Evolutionary conservation across 2,329 filamentous ascomycete species (phyloP).

Genomic region (Penicillium sp.): DNA sequence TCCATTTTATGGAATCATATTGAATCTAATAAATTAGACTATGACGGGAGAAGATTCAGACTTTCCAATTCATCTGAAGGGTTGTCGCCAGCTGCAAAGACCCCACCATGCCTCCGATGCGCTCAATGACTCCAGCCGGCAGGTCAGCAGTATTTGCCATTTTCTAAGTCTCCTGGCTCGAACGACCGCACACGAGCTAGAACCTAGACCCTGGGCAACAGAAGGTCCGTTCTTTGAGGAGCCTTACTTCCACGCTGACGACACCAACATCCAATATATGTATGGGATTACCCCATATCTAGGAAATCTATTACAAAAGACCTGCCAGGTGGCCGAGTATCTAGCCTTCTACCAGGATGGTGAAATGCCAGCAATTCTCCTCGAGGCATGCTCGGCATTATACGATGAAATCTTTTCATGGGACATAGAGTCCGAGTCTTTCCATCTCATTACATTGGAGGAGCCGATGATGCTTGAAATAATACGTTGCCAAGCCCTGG

Average conservation of each 20-base stretch:
- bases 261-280: slow-evolving; percentile 18
- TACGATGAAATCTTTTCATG: neutral
- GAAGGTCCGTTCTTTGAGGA: neutral
- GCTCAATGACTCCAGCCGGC: slow-evolving; percentile 11
- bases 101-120: neutral
- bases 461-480: slow-evolving; percentile 11
- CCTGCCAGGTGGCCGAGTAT: slow-evolving; percentile 16
- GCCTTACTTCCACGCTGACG: slow-evolving; percentile 4
- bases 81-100: slow-evolving; percentile 13
- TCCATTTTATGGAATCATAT: neutral
- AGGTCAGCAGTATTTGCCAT: slow-evolving; percentile 19
- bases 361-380: neutral
- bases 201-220: slow-evolving; percentile 1
- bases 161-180: slow-evolving; percentile 21
- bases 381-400: neutral
- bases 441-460: neutral
- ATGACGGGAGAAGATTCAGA: slow-evolving; percentile 24
- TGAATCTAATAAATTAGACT: neutral
- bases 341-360: neutral
- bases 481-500: slow-evolving; percentile 15
- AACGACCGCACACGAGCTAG: slow-evolving; percentile 17
- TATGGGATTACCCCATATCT: slow-evolving; percentile 23
- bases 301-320: slow-evolving; percentile 18
- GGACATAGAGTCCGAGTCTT: slow-evolving; percentile 8
- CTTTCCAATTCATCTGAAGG: slow-evolving; percentile 23